Conservation (phyloP, 2,329 filamentous ascomycete species). For the Pseudogymnoascus sp. region DNA sequence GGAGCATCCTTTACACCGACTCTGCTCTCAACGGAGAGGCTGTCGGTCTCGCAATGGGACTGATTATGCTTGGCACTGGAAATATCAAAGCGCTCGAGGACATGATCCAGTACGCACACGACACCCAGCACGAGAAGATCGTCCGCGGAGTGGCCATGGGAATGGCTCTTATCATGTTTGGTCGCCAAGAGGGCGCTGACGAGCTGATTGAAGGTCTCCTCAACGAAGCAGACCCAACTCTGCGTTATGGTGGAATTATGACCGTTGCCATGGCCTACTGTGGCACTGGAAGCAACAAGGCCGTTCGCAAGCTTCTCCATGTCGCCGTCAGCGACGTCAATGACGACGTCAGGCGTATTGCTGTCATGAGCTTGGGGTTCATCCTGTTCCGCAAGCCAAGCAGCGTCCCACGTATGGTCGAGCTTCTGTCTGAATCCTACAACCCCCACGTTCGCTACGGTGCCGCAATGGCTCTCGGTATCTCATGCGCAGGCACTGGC, state of each 20-base stretch:
- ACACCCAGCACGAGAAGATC: slow-evolving; percentile 98
- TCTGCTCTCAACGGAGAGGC: slow-evolving; percentile 96
- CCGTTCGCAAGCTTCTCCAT: slow-evolving; percentile 89
- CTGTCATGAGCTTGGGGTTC: slow-evolving; percentile 96
- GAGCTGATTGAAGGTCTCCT: slow-evolving; percentile 89
- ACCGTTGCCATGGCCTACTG: slow-evolving; percentile 97
- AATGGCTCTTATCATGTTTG: slow-evolving; percentile 98
- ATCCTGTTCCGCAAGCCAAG: slow-evolving; percentile 97
- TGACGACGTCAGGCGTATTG: slow-evolving; percentile 90
- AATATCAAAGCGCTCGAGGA: slow-evolving; percentile 88
- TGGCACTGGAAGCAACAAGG: slow-evolving; percentile 96
- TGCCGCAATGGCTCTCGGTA: slow-evolving; percentile 95
- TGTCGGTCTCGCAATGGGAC: slow-evolving; percentile 88
- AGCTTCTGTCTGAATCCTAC: slow-evolving; percentile 95
- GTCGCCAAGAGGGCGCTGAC: slow-evolving; percentile 87
- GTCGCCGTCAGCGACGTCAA: slow-evolving; percentile 97
- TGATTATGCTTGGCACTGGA: slow-evolving; percentile 97
- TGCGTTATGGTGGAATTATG: slow-evolving; percentile 96
- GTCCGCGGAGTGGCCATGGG: slow-evolving; percentile 90
- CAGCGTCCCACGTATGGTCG: slow-evolving; percentile 96
- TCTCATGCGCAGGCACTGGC: slow-evolving; percentile 93
- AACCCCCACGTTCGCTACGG: slow-evolving; percentile 98
- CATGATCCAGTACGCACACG: slow-evolving; percentile 96
- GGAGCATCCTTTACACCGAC: slow-evolving; percentile 80
- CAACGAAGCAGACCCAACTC: slow-evolving; percentile 84